Evolutionary conservation across 805 yeast species (phyloP).

Genomic region (Komagataella ulmi): DNA sequence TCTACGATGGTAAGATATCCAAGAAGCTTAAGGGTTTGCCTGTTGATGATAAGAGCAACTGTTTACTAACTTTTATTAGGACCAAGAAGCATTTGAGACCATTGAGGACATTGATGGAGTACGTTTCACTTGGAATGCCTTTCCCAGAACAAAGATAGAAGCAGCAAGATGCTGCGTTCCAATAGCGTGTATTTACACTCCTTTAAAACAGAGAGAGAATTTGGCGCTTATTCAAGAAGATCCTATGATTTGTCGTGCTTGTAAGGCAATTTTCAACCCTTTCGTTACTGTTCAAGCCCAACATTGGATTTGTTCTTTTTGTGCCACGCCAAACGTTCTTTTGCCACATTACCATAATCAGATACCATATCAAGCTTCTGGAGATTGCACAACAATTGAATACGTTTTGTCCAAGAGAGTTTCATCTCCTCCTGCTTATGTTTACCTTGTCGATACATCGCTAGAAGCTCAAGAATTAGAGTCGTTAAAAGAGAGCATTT

Average conservation of each 20-base stretch:
- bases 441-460: conserved; percentile 47
- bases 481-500: conserved; percentile 36
- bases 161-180: conserved; percentile 41
- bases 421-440: conserved; percentile 32
- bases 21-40: neutral
- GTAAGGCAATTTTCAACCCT: conserved; percentile 43
- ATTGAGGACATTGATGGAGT: conserved; percentile 65
- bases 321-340: conserved; percentile 32
- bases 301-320: conserved; percentile 45
- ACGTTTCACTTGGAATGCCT: conserved; percentile 59
- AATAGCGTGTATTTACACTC: conserved; percentile 44
- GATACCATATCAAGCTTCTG: conserved; percentile 23
- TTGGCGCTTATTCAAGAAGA: conserved; percentile 23
- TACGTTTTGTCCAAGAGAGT: conserved; percentile 21
- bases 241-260: conserved; percentile 37
- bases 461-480: conserved; percentile 35
- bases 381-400: conserved; percentile 35
- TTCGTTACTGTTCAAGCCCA: conserved; percentile 23
- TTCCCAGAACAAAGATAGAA: conserved; percentile 42
- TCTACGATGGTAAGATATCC: neutral
- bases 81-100: conserved; percentile 24
- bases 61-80: neutral
- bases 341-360: conserved; percentile 11
- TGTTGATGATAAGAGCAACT: neutral
- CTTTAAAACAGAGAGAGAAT: conserved; percentile 32